phyloP scores from a whole-genome alignment of 805 yeast species.

The Grigorovia humatica region DNA sequence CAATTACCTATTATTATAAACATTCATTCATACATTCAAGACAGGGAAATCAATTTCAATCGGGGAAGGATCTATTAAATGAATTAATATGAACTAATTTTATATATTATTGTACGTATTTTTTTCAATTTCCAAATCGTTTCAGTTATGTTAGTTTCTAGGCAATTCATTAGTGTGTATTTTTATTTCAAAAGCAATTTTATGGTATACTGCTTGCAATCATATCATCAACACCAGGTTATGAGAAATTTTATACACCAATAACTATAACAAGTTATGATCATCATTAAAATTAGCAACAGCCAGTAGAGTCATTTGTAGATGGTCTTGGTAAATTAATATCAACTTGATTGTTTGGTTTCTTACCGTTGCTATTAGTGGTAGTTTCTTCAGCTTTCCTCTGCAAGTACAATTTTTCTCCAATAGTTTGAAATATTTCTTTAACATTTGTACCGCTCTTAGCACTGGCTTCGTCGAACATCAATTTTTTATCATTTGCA shows the following conservation, averaged over 20 bases:
- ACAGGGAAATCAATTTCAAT: not conserved
- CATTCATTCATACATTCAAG: not conserved
- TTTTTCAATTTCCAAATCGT: not conserved
- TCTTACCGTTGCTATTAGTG: constrained; percentile 6
- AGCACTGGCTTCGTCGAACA: constrained; percentile 49
- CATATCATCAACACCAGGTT: no score
- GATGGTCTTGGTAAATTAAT: constrained; percentile 36
- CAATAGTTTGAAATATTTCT: constrained; percentile 40
- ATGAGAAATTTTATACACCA: no score
- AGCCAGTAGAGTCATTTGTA: constrained; percentile 33
- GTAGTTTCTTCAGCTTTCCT: constrained; percentile 15
- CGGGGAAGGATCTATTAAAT: not conserved
- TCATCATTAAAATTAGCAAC: constrained; percentile 19
- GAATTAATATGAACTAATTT: no score
- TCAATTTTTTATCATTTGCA: constrained; percentile 40
- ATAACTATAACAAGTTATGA: no score
- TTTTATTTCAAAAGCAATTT: no score
- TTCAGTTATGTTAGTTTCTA: not conserved
- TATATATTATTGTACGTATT: not conserved
- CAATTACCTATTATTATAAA: not conserved
- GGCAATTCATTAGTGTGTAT: no score
- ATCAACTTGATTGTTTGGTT: constrained; percentile 10
- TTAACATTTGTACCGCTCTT: constrained; percentile 44
- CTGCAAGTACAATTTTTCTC: constrained; percentile 32
- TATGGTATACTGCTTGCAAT: no score